Conservation (phyloP, 192 early-diverging fungal genomes). For the Mortierella antarctica region DNA sequence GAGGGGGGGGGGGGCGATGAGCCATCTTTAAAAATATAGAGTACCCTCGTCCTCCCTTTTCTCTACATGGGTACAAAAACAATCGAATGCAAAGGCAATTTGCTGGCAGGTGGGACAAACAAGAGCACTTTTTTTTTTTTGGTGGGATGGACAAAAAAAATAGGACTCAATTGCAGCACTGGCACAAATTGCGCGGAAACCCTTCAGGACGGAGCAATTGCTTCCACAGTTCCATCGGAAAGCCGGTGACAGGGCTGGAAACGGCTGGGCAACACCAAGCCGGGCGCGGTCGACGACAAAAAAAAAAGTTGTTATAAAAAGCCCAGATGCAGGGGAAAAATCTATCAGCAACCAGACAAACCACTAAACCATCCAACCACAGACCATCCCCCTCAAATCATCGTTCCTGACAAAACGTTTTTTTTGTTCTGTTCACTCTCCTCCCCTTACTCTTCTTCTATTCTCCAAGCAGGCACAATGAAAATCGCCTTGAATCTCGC, state of each 20-base stretch:
- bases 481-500: slow-evolving; percentile 4
- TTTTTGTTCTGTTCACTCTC: no score
- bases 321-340: no score
- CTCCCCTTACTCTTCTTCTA: background rate
- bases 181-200: background rate
- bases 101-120: background rate
- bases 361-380: no score
- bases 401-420: no score
- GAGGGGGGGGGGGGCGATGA: no score
- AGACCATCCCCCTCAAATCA: no score
- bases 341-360: no score
- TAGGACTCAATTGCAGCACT: background rate
- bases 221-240: background rate
- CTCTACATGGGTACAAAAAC: background rate
- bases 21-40: background rate
- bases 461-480: background rate
- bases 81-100: background rate
- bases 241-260: no score
- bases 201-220: background rate
- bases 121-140: background rate
- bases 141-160: background rate
- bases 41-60: background rate
- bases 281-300: no score
- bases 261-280: no score
- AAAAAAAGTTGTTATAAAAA: no score